Conservation (phyloP, 169 alveolate genomes). For the Cryptosporidium ubiquitum region DNA sequence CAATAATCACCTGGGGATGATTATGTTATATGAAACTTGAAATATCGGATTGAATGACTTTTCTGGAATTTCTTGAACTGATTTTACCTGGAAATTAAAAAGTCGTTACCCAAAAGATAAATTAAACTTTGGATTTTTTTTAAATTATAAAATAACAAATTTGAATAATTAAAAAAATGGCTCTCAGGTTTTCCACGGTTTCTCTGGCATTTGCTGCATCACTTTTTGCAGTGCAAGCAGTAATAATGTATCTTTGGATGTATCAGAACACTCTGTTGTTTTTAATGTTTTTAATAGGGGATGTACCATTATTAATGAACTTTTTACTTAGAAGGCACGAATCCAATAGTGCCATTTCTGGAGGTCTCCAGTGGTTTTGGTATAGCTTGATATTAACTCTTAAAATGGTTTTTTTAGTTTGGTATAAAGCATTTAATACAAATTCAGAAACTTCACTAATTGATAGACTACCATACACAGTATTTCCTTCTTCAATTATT, state of each 20-base stretch:
- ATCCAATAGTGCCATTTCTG: constrained; percentile 65
- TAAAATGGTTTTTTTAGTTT: constrained; percentile 52
- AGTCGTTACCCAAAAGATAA: neutral
- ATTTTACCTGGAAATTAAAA: neutral
- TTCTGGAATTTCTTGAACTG: neutral
- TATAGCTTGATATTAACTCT: constrained; percentile 63
- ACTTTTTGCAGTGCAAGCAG: constrained; percentile 48
- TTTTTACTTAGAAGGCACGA: constrained; percentile 68
- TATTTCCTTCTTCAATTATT: constrained; percentile 66
- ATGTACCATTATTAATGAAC: constrained; percentile 38
- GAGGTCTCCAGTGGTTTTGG: constrained; percentile 75
- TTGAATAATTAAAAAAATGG: constrained; percentile 1
- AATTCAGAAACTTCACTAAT: neutral
- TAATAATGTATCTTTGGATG: constrained; percentile 72
- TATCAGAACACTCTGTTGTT: constrained; percentile 32
- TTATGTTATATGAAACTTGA: neutral
- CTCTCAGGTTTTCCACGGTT: constrained; percentile 30
- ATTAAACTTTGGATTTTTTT: neutral
- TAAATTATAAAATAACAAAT: neutral
- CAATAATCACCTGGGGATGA: neutral
- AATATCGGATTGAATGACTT: neutral
- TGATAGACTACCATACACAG: constrained; percentile 45
- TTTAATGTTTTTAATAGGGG: constrained; percentile 54
- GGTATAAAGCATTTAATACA: constrained; percentile 62
- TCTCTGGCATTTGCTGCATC: constrained; percentile 70